Evolutionary conservation across 805 yeast species (phyloP), one percentile per base, ranked within the genome.

Genomic region (Brettanomyces nanus): DNA sequence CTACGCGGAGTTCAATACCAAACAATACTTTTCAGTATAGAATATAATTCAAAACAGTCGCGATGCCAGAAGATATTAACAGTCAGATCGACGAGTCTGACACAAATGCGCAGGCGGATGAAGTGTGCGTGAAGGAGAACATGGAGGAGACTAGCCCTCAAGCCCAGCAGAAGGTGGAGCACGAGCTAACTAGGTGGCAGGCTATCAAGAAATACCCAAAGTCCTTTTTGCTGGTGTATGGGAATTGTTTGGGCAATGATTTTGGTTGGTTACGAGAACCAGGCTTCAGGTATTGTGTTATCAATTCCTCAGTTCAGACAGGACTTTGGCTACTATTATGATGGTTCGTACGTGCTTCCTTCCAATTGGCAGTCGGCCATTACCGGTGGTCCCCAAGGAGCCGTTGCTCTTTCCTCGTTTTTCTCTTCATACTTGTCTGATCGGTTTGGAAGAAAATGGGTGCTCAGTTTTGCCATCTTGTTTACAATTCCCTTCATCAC

Each of bases 351-450:
- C 36, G 65, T 64, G 38, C 42, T 69, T 6, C 58, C 61, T n/a
- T 59, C 66, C 15, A 49, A 55, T 19, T 68, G 73, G 73, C 75
- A 68, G 43, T 65, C 68, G 23, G 70, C 64, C 14, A 52, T 68
- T 26, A 42, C 53, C 22, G 63, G 65, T 38, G 58, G 42, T 33
- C 49, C 59, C 4, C 27, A 45, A n/a, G 56, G 49, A 21, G 62
- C 65, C 42, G 51, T 54, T 18, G 48, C 61, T 31, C 34, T 63
- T 26, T 65, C 66, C 53, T 58, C 57, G 53, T 53, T 42, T 54
- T 54, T 48, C 55, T 63, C 65, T 61, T 54, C 40, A 41, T 45
- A 43, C 23, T 31, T 60, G 14, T 51, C 58, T 26, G 66, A 64
- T 40, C 45, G 49, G 32, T 50, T 47, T 38, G 68, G 68, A 9